Conservation (phyloP, 2,329 filamentous ascomycete genomes). For the Pseudogymnoascus sp. region DNA sequence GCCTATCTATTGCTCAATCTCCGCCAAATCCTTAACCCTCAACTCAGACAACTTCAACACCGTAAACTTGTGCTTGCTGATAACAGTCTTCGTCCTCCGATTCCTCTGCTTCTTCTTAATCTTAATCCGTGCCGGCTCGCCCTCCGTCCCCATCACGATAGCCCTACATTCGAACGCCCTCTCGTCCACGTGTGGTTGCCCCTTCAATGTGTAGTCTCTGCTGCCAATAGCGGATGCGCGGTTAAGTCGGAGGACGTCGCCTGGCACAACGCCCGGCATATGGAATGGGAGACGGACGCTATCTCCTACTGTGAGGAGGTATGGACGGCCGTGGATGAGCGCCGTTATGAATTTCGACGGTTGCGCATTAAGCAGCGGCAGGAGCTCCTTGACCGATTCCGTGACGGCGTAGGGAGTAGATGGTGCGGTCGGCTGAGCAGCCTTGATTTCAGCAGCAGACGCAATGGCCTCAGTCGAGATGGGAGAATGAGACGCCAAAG, state of each 20-base stretch:
- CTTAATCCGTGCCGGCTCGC: constrained; percentile 67
- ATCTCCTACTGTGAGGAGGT: constrained; percentile 71
- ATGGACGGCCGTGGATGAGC: constrained; percentile 71
- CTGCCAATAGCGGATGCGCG: constrained; percentile 75
- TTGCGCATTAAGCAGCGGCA: constrained; percentile 65
- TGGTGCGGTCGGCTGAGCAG: constrained; percentile 15
- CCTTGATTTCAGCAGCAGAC: background rate
- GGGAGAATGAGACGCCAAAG: constrained; percentile 5
- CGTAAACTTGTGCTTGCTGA: constrained; percentile 87
- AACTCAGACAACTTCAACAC: constrained; percentile 78
- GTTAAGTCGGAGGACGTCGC: constrained; percentile 81
- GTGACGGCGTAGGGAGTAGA: constrained; percentile 33
- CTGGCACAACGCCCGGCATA: constrained; percentile 67
- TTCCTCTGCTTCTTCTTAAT: constrained; percentile 76
- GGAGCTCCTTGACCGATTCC: constrained; percentile 49
- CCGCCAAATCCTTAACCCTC: constrained; percentile 35
- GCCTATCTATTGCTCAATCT: constrained; percentile 26
- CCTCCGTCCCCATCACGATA: constrained; percentile 74
- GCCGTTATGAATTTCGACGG: constrained; percentile 68
- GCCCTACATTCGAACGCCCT: constrained; percentile 77
- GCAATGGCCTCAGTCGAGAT: constrained; percentile 10
- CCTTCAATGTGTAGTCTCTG: constrained; percentile 83
- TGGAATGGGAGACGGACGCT: constrained; percentile 68
- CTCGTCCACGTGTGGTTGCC: constrained; percentile 73
- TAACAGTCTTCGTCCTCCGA: constrained; percentile 63